These are phyloP conservation scores for Candida tallmaniae DNA, from an alignment of 805 yeast genomes.

Conservation along the genomic window DNA sequence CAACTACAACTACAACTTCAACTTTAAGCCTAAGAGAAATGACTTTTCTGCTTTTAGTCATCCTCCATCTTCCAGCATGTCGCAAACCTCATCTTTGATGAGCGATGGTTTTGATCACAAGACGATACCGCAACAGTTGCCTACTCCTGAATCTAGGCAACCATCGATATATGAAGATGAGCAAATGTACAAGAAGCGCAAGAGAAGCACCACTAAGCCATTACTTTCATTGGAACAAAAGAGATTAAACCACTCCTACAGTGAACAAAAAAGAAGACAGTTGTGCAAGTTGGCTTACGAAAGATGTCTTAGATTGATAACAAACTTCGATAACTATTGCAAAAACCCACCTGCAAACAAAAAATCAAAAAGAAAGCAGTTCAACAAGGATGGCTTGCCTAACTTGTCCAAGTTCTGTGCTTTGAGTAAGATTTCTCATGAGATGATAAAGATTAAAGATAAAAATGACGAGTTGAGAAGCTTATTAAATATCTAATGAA, in stretches of 20 bases:
- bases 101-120: not conserved
- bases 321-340: conserved; percentile 36
- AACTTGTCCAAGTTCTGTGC: conserved; percentile 42
- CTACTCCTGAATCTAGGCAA: conserved; percentile 33
- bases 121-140: conserved; percentile 17
- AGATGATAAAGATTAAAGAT: conserved; percentile 29
- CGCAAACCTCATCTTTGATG: not conserved
- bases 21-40: conserved; percentile 10
- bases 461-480: conserved; percentile 30
- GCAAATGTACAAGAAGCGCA: conserved; percentile 16
- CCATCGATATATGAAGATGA: conserved; percentile 15
- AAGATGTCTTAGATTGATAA: conserved; percentile 36
- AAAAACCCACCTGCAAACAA: conserved; percentile 26
- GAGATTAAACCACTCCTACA: conserved; percentile 37
- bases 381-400: conserved; percentile 42
- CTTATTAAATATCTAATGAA: conserved; percentile 15
- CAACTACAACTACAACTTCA: conserved; percentile 16
- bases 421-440: conserved; percentile 34
- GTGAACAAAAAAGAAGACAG: conserved; percentile 41
- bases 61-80: conserved; percentile 5
- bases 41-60: conserved; percentile 20
- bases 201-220: conserved; percentile 29
- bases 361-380: conserved; percentile 33
- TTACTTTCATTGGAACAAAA: conserved; percentile 37
- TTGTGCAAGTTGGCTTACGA: conserved; percentile 43